phyloP scores from a whole-genome alignment of 139 green algal genomes.

The Chlorella sp. region DNA sequence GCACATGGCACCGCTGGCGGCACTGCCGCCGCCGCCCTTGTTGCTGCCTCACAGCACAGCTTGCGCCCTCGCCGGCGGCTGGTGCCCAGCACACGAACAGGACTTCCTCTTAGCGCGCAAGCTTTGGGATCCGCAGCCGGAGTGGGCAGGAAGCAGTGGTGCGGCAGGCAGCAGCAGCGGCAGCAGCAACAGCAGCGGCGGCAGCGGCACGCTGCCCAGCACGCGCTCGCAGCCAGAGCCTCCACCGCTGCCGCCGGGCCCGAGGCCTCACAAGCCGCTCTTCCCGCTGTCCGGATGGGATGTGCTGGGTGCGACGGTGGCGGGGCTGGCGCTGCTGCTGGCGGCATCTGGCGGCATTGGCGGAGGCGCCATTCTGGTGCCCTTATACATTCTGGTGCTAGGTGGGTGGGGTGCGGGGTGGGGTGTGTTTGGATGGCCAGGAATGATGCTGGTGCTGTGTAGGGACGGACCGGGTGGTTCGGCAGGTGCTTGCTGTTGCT shows the following conservation, averaged over 20 bases:
- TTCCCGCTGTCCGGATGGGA: background rate
- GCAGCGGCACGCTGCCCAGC: too few relatives aligned
- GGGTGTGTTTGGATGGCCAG: background rate
- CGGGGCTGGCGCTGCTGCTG: conserved; percentile 3
- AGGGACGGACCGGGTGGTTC: too few relatives aligned
- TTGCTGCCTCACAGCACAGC: background rate
- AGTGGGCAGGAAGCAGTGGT: conserved; percentile 6
- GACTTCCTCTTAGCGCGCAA: background rate
- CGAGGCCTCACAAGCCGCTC: conserved; percentile 21
- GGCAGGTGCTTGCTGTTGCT: background rate
- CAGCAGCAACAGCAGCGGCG: background rate
- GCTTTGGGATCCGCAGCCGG: background rate
- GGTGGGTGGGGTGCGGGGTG: background rate
- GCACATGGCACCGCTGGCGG: background rate
- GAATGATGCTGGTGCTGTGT: background rate
- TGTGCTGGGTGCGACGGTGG: background rate
- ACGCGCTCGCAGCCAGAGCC: too few relatives aligned
- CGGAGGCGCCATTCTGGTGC: conserved; percentile 34
- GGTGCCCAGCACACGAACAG: conserved; percentile 4
- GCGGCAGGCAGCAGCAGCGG: conserved; percentile 16
- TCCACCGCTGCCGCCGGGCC: background rate
- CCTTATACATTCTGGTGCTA: conserved; percentile 29
- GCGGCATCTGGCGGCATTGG: conserved; percentile 24
- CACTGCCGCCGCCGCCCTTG: background rate
- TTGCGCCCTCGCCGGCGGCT: conserved; percentile 8